A percentile compares a stretch with the other conserved stretches of the same genome.
Evolutionary conservation across 1,284 basidiomycete genomes (phyloP).

Genomic region (Ceratobasidium sp.): DNA sequence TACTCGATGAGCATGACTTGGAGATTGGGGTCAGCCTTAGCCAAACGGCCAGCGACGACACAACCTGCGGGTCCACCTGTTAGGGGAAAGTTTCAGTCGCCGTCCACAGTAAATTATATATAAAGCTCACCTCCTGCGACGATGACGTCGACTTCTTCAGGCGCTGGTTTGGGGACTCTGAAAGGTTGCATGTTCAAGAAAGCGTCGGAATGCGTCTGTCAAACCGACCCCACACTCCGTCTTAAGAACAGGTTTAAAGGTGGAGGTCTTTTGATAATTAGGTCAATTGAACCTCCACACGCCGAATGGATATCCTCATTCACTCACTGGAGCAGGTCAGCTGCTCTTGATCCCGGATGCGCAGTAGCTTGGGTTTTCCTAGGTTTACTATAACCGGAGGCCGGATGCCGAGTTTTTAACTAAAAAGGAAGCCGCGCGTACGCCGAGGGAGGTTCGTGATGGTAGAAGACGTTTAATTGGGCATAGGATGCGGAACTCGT

Average conservation of each 20-base stretch:
- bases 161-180: constrained; percentile 52
- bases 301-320: neutral
- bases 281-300: constrained; percentile 21
- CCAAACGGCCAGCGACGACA: constrained; percentile 76
- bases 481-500: constrained; percentile 29
- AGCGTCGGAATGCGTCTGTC: neutral
- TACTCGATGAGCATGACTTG: constrained; percentile 83
- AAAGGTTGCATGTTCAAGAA: constrained; percentile 27
- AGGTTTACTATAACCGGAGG: neutral
- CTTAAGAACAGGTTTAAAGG: constrained; percentile 4
- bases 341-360: neutral
- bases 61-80: constrained; percentile 74
- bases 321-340: constrained; percentile 1
- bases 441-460: constrained; percentile 22
- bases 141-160: constrained; percentile 80
- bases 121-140: constrained; percentile 63
- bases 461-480: constrained; percentile 14
- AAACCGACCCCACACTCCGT: neutral
- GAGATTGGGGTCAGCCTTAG: constrained; percentile 76
- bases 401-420: constrained; percentile 26
- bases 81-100: constrained; percentile 55
- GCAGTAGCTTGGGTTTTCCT: constrained; percentile 4
- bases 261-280: constrained; percentile 26
- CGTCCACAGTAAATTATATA: neutral
- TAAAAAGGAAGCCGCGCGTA: constrained; percentile 27